Conservation (phyloP, 306 rosid species). For the Lotus japonicus region DNA sequence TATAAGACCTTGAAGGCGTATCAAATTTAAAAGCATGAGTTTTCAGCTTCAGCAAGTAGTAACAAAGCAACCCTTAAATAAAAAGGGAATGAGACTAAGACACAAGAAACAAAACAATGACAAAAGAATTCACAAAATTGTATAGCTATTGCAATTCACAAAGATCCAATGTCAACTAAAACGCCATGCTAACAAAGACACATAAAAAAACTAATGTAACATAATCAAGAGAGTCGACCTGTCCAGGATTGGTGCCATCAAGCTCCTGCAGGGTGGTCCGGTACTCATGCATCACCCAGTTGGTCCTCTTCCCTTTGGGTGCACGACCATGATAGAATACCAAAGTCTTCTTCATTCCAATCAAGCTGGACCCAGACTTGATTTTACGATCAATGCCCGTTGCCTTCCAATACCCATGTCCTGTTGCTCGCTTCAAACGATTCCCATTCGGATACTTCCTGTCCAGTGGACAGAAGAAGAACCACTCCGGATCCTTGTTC, state of each 20-base stretch:
- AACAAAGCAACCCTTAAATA: too few species aligned
- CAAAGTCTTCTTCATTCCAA: constrained; percentile 98
- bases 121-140: too few species aligned
- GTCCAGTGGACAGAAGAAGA: constrained; percentile 96
- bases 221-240: constrained; percentile 35
- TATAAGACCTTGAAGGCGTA: too few species aligned
- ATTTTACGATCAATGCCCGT: constrained; percentile 93
- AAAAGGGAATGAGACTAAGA: too few species aligned
- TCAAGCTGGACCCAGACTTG: constrained; percentile 57
- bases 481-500: constrained; percentile 91
- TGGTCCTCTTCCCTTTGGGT: constrained; percentile 79
- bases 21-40: too few species aligned
- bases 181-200: neutral
- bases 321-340: constrained; percentile 94
- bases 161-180: too few species aligned
- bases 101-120: too few species aligned
- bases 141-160: too few species aligned
- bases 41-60: too few species aligned
- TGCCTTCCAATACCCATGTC: constrained; percentile 89
- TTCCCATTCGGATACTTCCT: constrained; percentile 87
- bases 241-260: constrained; percentile 95
- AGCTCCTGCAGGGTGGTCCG: constrained; percentile 79
- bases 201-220: neutral
- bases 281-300: constrained; percentile 98
- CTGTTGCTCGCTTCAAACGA: constrained; percentile 83